Percentiles rank a stretch among this genome's conserved stretches.
phyloP scores from a whole-genome alignment of 192 early-diverging fungal species.

The Rhizoclosmatium sp. region DNA sequence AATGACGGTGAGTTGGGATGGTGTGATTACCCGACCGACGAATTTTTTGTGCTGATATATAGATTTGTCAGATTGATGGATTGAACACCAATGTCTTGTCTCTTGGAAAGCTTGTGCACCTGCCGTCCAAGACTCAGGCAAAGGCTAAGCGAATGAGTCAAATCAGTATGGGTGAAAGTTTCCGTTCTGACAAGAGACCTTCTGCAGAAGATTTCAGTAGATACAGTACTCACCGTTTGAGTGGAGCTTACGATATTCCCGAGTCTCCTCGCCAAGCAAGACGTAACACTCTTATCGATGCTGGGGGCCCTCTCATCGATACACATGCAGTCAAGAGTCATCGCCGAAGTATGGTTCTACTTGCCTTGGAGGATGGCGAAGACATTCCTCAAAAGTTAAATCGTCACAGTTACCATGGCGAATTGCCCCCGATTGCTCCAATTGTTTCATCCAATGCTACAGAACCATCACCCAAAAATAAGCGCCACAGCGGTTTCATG shows the following conservation, averaged over 20 bases:
- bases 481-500: background rate
- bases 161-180: conserved; percentile 9
- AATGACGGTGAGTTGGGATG: background rate
- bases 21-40: background rate
- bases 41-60: background rate
- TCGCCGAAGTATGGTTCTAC: no score
- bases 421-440: background rate
- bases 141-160: conserved; percentile 19
- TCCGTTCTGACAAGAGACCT: background rate
- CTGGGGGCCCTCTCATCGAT: no score
- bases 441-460: conserved; percentile 1
- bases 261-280: no score
- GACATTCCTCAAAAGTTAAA: background rate
- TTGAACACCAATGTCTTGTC: conserved; percentile 37
- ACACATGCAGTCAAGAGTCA: no score
- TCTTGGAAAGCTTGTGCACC: conserved; percentile 24
- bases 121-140: conserved; percentile 18
- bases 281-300: no score
- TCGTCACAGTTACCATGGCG: background rate
- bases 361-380: background rate
- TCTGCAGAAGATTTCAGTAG: conserved; percentile 4
- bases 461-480: background rate
- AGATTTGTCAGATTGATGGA: background rate
- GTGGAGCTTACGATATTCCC: no score
- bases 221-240: no score